Evolutionary conservation across 345 rosid species (phyloP), one percentile per base, ranked within the genome.

Genomic region (Arabidopsis suecica): DNA sequence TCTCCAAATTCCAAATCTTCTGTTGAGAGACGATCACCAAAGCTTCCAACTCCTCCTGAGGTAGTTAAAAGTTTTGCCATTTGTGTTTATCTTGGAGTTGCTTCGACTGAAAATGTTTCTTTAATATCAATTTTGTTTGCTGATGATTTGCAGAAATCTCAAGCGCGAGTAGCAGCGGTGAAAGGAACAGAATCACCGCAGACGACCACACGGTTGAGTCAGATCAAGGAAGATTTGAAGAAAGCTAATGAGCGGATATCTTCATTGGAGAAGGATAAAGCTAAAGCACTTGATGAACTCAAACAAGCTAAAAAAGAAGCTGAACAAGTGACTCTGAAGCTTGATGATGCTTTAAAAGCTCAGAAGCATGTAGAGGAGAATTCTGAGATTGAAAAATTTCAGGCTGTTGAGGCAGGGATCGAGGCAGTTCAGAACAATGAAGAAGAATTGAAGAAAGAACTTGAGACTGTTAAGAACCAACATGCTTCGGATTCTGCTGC

Each of bases 371-470:
- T 96, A 0, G 91, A 86, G 87, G 94, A 92, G 73, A 72, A 82
- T 72, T 90, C 96, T 7, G 97, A 95, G 83, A 82, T 90, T 58
- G 98, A 95, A 81, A 95, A 90, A 67, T 92, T 92, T 72, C 85
- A 94, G 18, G 96, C 97, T 66, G 85, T 90, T 73, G 98, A 95
- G 80, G 89, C 90, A 2, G 98, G 96, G 73, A 92, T 95, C 42
- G 93, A 95, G 79, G 93, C 87, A 3, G 86, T 89, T 71, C 91
- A 83, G 81, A 85, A 78, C 80, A 95, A 87, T 72, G 97, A 92
- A 79, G 90, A 90, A 68, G 97, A 89, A 72, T 82, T 96, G 89
- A 78, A 84, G 83, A 87, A 80, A 68, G 97, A 95, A 82, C 88
- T 90, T 12, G 96, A 90, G 81, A 72, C 69, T 11, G 83, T 90